Base-by-base conservation (phyloP, 2,329 filamentous ascomycete species). In the Ophiostoma novo-ulmi region DNA sequence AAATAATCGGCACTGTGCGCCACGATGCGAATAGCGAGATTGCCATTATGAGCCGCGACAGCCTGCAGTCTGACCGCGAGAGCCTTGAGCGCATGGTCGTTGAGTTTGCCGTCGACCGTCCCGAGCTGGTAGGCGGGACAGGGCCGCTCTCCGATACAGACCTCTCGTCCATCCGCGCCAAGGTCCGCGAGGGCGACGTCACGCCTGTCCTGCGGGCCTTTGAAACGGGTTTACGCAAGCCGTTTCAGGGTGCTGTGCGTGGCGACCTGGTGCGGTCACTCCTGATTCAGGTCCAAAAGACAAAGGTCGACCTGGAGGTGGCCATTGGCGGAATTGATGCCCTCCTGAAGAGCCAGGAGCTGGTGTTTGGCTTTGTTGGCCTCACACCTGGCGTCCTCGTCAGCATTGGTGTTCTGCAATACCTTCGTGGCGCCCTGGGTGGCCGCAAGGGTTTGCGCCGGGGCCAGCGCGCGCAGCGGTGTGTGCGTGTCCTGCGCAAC, bases 61-160 rank as follows among this genome's bases (percentile, higher is more conserved):
- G 93, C 75, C 85, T 99, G 31, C 89, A 91, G 78, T 93, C 94
- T 1, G 95, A 99, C 78, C 88, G 93, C 41, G 92, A 93, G 70
- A 97, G 93, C 77, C 82, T 99, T 41, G 94, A 99, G 79, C 90
- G 95, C 67, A 99, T 99, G 95, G 96, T 99, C 4, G 90, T 99
- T 52, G 95, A 98, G 75, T 99, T 99, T 81, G 92, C 94, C 5
- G 82, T 89, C 11, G 93, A 97, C 75, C 93, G 93, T 76, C 91
- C 92, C 1, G 84, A 87, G 69, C 85, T 88, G 38, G 81, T 84
- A 39, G 82, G 83, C 10, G 83, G 82, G 0, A 77, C 76, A 0
- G 75, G 83, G 6, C 79, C 85, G 7, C 81, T 94, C 44, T 88
- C 84, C 6, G 89, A 94, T 8, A 79, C 83, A 1, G 88, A 97